phyloP scores from a whole-genome alignment of 2,329 filamentous ascomycete species.

The Penicillium brevicompactum region DNA sequence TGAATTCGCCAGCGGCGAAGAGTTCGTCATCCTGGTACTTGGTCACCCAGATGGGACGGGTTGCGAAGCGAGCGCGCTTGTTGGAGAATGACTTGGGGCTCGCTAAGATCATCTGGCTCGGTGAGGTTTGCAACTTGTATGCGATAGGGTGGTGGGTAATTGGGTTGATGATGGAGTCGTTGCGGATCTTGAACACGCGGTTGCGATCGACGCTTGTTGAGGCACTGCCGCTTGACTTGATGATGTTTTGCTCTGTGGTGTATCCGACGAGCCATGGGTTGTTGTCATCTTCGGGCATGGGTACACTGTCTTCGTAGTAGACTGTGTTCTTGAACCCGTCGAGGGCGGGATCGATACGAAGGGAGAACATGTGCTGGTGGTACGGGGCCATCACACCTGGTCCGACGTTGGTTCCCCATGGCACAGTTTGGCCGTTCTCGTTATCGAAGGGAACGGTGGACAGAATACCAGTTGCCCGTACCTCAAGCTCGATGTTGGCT shows the following conservation, averaged over 20 bases:
- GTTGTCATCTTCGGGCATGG: slow-evolving; percentile 53
- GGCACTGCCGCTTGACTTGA: slow-evolving; percentile 53
- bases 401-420: slow-evolving; percentile 70
- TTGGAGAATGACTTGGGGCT: slow-evolving; percentile 47
- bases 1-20: slow-evolving; percentile 56
- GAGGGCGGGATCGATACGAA: slow-evolving; percentile 64
- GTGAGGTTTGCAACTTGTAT: slow-evolving; percentile 53
- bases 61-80: slow-evolving; percentile 53
- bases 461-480: slow-evolving; percentile 69
- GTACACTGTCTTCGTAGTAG: slow-evolving; percentile 58
- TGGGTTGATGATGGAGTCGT: slow-evolving; percentile 48
- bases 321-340: slow-evolving; percentile 60
- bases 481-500: slow-evolving; percentile 67
- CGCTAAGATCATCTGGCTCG: slow-evolving; percentile 54
- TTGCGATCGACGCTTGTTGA: slow-evolving; percentile 55
- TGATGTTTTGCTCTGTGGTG: slow-evolving; percentile 53
- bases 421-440: slow-evolving; percentile 61
- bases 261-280: slow-evolving; percentile 68
- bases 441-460: slow-evolving; percentile 67
- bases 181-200: slow-evolving; percentile 57
- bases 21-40: slow-evolving; percentile 56
- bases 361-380: slow-evolving; percentile 77
- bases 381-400: slow-evolving; percentile 69
- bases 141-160: slow-evolving; percentile 50
- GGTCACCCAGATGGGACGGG: slow-evolving; percentile 59